phyloP scores from a whole-genome alignment of 805 yeast species.

The Clavispora vitiphila region DNA sequence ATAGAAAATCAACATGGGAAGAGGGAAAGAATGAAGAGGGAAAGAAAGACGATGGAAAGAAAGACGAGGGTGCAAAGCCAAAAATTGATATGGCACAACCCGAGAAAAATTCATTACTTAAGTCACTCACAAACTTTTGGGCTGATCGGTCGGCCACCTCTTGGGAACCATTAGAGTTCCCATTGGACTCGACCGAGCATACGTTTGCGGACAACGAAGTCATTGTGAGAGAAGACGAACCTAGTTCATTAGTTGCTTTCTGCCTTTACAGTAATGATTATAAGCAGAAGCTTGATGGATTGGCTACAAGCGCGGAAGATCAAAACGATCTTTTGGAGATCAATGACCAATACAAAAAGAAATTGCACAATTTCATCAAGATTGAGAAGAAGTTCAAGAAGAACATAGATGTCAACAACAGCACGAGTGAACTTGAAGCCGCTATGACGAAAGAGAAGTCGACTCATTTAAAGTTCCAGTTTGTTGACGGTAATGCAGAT shows the following conservation, averaged over 20 bases:
- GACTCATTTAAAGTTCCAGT: constrained; percentile 87
- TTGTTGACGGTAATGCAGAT: constrained; percentile 76
- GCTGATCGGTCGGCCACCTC: constrained; percentile 93
- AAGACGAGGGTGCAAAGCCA: constrained; percentile 1
- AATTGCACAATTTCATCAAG: constrained; percentile 33
- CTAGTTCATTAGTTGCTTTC: constrained; percentile 89
- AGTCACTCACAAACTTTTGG: constrained; percentile 88
- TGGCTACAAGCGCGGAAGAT: constrained; percentile 16
- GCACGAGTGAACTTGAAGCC: constrained; percentile 45
- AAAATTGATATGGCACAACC: constrained; percentile 34
- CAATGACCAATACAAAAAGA: constrained; percentile 28
- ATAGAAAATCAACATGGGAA: background rate
- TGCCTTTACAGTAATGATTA: constrained; percentile 86
- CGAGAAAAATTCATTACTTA: constrained; percentile 74
- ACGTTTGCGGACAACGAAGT: constrained; percentile 91
- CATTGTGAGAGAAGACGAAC: constrained; percentile 93
- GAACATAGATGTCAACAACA: constrained; percentile 18
- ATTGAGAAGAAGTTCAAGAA: constrained; percentile 39
- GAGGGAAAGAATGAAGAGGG: background rate
- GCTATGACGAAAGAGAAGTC: constrained; percentile 79
- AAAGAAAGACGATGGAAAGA: background rate
- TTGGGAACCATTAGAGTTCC: constrained; percentile 90
- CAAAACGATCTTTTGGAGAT: constrained; percentile 18
- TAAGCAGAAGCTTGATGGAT: constrained; percentile 50
- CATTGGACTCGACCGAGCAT: constrained; percentile 77